Percentiles rank a stretch among this genome's conserved stretches.
Conservation (phyloP, 192 early-diverging fungal species). For the Chytriomyces sp. region DNA sequence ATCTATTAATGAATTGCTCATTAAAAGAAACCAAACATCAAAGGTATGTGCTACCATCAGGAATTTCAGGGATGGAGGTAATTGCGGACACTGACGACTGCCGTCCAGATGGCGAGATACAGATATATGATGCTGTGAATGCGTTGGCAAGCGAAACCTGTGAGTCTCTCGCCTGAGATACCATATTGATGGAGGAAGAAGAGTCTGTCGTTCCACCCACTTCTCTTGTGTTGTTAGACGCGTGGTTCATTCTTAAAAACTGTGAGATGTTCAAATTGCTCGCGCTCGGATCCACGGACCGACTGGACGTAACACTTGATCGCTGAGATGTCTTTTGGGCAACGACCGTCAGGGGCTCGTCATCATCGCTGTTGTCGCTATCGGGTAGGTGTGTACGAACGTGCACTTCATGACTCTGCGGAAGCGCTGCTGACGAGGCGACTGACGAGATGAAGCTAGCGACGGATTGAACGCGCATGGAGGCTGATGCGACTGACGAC, state of each 20-base stretch:
- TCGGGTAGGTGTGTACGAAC: too few relatives aligned
- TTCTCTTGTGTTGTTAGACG: not conserved
- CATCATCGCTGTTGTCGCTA: not conserved
- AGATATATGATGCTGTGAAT: not conserved
- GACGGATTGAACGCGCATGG: not conserved
- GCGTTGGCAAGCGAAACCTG: not conserved
- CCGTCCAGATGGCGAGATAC: not conserved
- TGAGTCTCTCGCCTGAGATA: not conserved
- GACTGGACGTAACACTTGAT: not conserved
- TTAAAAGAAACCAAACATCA: too few relatives aligned
- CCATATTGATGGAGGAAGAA: not conserved
- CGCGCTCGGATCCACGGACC: not conserved
- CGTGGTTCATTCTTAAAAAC: too few relatives aligned
- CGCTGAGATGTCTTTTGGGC: not conserved
- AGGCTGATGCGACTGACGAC: not conserved
- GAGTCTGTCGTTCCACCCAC: not conserved
- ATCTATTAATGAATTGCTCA: too few relatives aligned
- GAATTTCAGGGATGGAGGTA: not conserved
- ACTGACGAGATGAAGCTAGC: not conserved
- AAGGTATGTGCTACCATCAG: not conserved
- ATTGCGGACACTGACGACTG: not conserved
- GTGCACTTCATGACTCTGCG: too few relatives aligned
- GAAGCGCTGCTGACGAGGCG: not conserved
- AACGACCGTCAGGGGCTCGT: not conserved
- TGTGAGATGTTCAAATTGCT: not conserved